These are phyloP conservation scores for Salvia hispanica DNA, from an alignment of 257 asterid genomes.

Conservation along the genomic window DNA sequence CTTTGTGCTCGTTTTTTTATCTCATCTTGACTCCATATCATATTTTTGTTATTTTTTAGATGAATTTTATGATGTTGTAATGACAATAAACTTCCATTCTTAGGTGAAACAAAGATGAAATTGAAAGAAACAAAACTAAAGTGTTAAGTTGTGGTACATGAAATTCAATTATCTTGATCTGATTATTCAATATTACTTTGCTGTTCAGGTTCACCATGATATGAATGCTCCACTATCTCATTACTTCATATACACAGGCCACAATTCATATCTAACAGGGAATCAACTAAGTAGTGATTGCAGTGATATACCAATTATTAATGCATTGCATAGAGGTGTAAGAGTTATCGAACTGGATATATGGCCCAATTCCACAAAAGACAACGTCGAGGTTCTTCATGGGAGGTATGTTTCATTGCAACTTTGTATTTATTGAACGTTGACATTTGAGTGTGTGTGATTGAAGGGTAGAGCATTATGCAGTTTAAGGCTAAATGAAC, in stretches of 20 bases:
- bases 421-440: background rate
- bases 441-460: background rate
- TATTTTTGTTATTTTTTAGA: no score
- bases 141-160: background rate
- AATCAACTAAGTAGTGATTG: constrained; percentile 55
- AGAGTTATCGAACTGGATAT: constrained; percentile 52
- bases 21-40: no score
- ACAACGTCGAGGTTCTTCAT: constrained; percentile 46
- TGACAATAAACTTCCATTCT: background rate
- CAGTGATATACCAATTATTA: constrained; percentile 49
- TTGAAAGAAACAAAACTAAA: no score
- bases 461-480: background rate
- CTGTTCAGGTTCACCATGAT: constrained; percentile 52
- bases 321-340: constrained; percentile 46
- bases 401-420: constrained; percentile 40
- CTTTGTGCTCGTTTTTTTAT: no score
- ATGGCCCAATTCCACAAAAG: constrained; percentile 46
- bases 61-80: no score
- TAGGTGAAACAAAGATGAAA: background rate
- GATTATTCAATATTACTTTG: background rate
- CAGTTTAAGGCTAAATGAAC: background rate
- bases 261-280: constrained; percentile 58
- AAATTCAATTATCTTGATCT: background rate
- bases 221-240: constrained; percentile 61
- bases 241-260: constrained; percentile 64